Evolutionary conservation across 1,284 basidiomycete genomes (phyloP).

Genomic region (Leccinum insolens): DNA sequence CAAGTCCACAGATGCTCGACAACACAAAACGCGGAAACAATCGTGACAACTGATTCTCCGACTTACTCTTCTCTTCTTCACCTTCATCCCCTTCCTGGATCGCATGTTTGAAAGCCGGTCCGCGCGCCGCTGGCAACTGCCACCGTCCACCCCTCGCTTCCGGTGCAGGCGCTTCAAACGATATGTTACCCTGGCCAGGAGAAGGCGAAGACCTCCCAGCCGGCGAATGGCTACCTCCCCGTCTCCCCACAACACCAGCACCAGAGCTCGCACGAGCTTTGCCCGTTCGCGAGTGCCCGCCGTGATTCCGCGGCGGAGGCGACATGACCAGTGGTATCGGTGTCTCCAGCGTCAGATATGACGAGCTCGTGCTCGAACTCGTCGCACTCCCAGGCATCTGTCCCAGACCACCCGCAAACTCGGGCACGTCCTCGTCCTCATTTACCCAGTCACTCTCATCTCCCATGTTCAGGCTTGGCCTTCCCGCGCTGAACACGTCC

Average conservation of each 20-base stretch:
- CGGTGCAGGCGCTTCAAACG: conserved; percentile 42
- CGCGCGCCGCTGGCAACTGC: conserved; percentile 65
- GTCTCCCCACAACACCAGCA: conserved; percentile 26
- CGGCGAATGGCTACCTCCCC: conserved; percentile 59
- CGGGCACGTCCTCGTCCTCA: conserved; percentile 75
- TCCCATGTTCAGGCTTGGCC: conserved; percentile 59
- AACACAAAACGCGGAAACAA: conserved; percentile 11
- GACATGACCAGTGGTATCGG: conserved; percentile 40
- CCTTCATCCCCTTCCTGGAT: conserved; percentile 81
- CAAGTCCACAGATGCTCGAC: conserved; percentile 10
- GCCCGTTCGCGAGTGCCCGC: conserved; percentile 26
- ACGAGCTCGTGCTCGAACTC: conserved; percentile 28
- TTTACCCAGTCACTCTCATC: conserved; percentile 87
- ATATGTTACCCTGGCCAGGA: conserved; percentile 45
- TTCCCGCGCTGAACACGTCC: conserved; percentile 71
- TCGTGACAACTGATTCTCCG: conserved; percentile 4
- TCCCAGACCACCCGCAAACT: conserved; percentile 78
- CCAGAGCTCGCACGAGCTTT: conserved; percentile 28
- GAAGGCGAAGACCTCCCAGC: conserved; percentile 59
- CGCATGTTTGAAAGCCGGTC: conserved; percentile 62
- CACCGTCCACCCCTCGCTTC: conserved; percentile 56
- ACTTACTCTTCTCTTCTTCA: conserved; percentile 57
- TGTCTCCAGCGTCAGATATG: conserved; percentile 30
- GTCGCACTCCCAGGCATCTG: conserved; percentile 56
- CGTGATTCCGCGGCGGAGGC: conserved; percentile 43